phyloP scores from a whole-genome alignment of 2,329 filamentous ascomycete genomes.

The Fusarium chuoi region DNA sequence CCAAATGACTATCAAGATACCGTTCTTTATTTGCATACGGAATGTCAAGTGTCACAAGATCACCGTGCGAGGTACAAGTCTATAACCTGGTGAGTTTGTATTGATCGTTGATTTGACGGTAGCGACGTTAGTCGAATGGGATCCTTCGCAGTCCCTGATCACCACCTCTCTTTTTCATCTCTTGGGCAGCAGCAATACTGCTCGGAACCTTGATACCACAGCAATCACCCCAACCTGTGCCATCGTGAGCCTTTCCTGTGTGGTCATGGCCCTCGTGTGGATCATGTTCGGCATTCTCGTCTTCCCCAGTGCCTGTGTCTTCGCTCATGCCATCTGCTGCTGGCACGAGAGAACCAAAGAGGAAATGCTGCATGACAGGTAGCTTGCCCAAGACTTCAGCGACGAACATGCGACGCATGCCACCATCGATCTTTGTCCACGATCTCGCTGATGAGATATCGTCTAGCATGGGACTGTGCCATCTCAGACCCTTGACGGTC shows the following conservation, averaged over 20 bases:
- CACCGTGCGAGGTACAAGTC: not conserved
- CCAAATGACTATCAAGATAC: not conserved
- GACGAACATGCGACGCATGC: constrained; percentile 97
- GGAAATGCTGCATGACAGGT: constrained; percentile 98
- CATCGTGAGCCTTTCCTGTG: constrained; percentile 70
- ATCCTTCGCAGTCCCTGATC: constrained; percentile 74
- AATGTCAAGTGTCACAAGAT: not conserved
- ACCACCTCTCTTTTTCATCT: constrained; percentile 79
- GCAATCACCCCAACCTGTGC: constrained; percentile 89
- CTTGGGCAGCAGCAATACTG: constrained; percentile 88
- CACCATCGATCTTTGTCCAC: constrained; percentile 92
- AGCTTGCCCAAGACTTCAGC: constrained; percentile 92
- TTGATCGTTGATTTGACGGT: constrained; percentile 3
- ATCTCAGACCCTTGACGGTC: constrained; percentile 91
- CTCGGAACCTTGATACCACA: constrained; percentile 98
- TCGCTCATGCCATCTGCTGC: constrained; percentile 84
- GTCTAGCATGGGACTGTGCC: constrained; percentile 98
- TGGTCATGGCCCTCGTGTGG: constrained; percentile 71
- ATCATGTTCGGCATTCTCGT: constrained; percentile 60
- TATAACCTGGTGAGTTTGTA: not conserved
- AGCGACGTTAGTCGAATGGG: constrained; percentile 76
- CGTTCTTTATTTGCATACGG: not conserved
- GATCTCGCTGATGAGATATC: constrained; percentile 91
- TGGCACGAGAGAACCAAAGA: constrained; percentile 88
- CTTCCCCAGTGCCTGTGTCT: constrained; percentile 62